Conservation (phyloP, 75 land plant species). For the Larix kaempferi region DNA sequence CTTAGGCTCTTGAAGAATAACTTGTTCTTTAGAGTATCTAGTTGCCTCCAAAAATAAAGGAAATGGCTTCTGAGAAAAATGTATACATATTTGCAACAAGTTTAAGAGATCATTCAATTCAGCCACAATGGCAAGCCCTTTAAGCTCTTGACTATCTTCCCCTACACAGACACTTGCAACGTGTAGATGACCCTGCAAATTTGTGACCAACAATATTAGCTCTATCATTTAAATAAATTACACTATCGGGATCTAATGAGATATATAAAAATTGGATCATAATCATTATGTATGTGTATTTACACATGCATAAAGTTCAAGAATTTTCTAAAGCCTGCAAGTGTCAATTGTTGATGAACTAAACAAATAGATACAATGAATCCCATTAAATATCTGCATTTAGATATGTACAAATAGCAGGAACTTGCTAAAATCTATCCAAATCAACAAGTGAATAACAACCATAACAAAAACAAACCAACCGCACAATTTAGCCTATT, state of each 20-base stretch:
- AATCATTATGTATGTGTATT: not conserved
- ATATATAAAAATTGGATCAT: not conserved
- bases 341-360: not conserved
- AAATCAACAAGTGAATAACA: not conserved
- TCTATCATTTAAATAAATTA: not conserved
- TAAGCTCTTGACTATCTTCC: conserved; percentile 37
- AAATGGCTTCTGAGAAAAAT: conserved; percentile 94
- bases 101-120: conserved; percentile 57
- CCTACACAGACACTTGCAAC: conserved; percentile 85
- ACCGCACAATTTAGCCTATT: not conserved
- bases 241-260: not conserved
- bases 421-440: not conserved
- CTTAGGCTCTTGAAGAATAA: conserved; percentile 84
- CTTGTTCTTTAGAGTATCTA: conserved; percentile 62
- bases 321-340: not conserved
- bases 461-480: not conserved
- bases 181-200: conserved; percentile 76
- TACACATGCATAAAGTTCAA: not conserved
- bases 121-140: conserved; percentile 53
- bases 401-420: not conserved
- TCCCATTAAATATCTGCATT: not conserved
- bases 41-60: conserved; percentile 76
- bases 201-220: not conserved
- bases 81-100: conserved; percentile 64
- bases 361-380: not conserved